These are phyloP conservation scores for Xerocomus amazonicus DNA, from an alignment of 1,284 basidiomycete genomes.

Conservation along the genomic window DNA sequence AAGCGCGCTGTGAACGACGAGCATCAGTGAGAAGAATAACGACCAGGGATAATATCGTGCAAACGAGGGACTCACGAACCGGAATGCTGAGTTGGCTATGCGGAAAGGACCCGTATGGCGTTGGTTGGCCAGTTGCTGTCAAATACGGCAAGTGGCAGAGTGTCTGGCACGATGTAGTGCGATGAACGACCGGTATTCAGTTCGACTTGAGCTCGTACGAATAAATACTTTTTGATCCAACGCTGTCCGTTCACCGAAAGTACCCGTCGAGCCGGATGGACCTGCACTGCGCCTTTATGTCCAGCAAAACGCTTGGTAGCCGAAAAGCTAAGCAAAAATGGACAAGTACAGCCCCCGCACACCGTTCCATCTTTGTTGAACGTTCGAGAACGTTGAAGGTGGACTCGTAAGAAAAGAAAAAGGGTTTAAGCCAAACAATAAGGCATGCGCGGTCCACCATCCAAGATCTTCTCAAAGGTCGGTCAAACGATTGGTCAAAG, in stretches of 20 bases:
- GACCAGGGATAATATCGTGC: background rate
- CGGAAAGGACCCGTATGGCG: background rate
- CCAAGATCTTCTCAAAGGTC: too few relatives aligned
- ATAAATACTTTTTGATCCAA: conserved; percentile 13
- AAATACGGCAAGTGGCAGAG: background rate
- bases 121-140: background rate
- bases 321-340: conserved; percentile 20
- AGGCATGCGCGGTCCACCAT: background rate
- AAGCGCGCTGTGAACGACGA: background rate
- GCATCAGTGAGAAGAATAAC: conserved; percentile 4
- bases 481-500: too few relatives aligned
- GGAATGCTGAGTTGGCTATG: background rate
- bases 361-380: conserved; percentile 12
- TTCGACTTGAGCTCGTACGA: background rate
- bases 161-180: too few relatives aligned
- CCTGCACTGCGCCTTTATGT: conserved; percentile 3
- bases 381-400: background rate
- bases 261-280: conserved; percentile 20
- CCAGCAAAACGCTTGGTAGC: background rate
- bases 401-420: background rate
- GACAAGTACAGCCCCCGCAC: conserved; percentile 14
- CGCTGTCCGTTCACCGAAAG: conserved; percentile 5
- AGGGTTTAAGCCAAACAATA: background rate
- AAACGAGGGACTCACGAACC: conserved; percentile 11
- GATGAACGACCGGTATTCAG: too few relatives aligned